Evolutionary conservation across 306 rosid genomes (phyloP), one percentile per base, ranked within the genome.

Genomic region (Dalbergia cultrata): DNA sequence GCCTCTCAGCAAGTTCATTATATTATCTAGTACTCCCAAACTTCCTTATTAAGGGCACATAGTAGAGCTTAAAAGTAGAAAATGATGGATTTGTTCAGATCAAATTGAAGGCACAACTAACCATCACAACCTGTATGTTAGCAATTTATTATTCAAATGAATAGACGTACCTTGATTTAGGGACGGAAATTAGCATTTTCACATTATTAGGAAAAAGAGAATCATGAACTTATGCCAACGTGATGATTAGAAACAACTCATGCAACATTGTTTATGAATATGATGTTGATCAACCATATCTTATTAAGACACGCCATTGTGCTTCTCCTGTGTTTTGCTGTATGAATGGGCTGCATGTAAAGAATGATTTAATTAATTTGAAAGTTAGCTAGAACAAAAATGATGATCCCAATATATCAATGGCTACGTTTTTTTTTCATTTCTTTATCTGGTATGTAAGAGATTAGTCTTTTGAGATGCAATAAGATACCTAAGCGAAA

Each of bases 251-350:
- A 63, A 76, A 63, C n/a, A 18, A 21, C 14, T 64, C 3, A 45
- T 33, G 31, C 31, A 11, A 21, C 0, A 14, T 80, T 39, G 67
- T 18, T 53, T 52, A 52, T 12, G 61, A 6, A 4, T 21, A 49
- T 26, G 75, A 65, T 73, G 34, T 54, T 43, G 9, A 37, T 41
- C 43, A 62, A 65, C 59, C 47, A 61, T 62, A 31, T 3, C 49
- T 37, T 37, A 37, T 14, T 67, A 35, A 39, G 43, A 49, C 52
- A 60, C 22, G 37, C 19, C 37, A 8, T n/a, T 49, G 9, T 67
- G 60, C 43, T 79, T 67, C 78, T 74, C 75, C 82, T 80, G 81
- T 80, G 82, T 80, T 79, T 80, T 80, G 74, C 73, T 76, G 79
- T 80, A 70, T 19, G 41, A 66, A 47, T 84, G 84, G 82, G 82